These are phyloP conservation scores for Inonotus hispidus DNA, from an alignment of 1,284 basidiomycete species.

Conservation along the genomic window DNA sequence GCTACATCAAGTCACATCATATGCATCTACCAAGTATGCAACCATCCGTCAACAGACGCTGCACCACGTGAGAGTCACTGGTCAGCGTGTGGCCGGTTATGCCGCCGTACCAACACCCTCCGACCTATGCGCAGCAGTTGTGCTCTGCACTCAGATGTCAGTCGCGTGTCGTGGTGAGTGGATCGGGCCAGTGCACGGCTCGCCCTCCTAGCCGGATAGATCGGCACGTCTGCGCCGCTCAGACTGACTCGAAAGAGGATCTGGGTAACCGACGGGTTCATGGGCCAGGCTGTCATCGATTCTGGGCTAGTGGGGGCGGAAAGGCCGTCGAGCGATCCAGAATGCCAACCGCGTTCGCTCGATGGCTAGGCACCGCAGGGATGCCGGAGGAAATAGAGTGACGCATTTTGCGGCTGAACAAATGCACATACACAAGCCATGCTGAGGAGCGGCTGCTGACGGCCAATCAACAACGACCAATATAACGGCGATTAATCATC, in stretches of 20 bases:
- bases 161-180: neutral
- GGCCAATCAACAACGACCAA: too few relatives aligned
- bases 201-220: neutral
- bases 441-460: too few relatives aligned
- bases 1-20: neutral
- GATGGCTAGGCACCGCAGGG: neutral
- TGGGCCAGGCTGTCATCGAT: neutral
- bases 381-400: conserved; percentile 28
- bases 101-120: neutral
- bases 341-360: neutral
- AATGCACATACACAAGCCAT: too few relatives aligned
- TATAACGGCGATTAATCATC: too few relatives aligned
- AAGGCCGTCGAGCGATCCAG: neutral
- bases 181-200: neutral
- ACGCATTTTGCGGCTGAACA: too few relatives aligned
- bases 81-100: neutral
- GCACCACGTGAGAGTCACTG: neutral
- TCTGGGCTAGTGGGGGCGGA: neutral
- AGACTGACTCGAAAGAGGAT: neutral
- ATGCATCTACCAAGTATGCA: too few relatives aligned
- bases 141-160: neutral
- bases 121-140: neutral
- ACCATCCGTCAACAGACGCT: neutral
- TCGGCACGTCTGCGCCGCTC: neutral
- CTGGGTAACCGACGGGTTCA: neutral